Conservation (phyloP, 108 stramenopile species). For the Conticribra weissflogii region DNA sequence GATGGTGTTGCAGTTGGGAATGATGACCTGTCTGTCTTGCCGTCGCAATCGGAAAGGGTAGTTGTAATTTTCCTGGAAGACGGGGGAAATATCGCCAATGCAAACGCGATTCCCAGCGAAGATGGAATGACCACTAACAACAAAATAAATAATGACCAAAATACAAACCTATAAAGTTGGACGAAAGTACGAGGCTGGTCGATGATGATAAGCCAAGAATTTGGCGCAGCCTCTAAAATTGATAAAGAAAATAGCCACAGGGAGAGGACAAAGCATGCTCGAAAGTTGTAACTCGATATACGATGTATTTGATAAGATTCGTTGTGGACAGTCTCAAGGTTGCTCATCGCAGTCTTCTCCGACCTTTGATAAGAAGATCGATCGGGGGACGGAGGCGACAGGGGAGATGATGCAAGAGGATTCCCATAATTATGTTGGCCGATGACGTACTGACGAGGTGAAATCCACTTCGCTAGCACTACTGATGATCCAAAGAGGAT, state of each 20-base stretch:
- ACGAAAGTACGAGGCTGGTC: constrained; percentile 14
- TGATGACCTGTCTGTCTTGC: not conserved
- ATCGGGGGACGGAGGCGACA: not conserved
- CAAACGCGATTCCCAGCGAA: not conserved
- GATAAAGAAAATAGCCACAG: constrained; percentile 56
- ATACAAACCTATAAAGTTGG: constrained; percentile 24
- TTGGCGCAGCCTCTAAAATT: constrained; percentile 58
- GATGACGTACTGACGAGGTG: not conserved
- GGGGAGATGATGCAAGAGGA: not conserved
- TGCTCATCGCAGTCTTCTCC: not conserved
- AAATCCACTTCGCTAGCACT: constrained; percentile 21
- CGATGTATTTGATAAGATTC: constrained; percentile 3
- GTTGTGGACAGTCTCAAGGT: not conserved
- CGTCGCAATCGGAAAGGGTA: not conserved
- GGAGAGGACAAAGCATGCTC: constrained; percentile 45
- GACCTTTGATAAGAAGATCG: not conserved
- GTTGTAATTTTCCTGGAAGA: not conserved
- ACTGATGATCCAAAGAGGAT: constrained; percentile 27
- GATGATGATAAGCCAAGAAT: constrained; percentile 45
- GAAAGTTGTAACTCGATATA: constrained; percentile 21
- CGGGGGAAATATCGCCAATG: not conserved
- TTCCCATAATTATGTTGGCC: not conserved
- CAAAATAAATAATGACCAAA: constrained; percentile 25
- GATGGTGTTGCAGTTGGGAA: not conserved
- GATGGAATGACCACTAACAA: constrained; percentile 24